Conservation (phyloP, 208 protist genomes). For the Trypanosoma grayi region DNA sequence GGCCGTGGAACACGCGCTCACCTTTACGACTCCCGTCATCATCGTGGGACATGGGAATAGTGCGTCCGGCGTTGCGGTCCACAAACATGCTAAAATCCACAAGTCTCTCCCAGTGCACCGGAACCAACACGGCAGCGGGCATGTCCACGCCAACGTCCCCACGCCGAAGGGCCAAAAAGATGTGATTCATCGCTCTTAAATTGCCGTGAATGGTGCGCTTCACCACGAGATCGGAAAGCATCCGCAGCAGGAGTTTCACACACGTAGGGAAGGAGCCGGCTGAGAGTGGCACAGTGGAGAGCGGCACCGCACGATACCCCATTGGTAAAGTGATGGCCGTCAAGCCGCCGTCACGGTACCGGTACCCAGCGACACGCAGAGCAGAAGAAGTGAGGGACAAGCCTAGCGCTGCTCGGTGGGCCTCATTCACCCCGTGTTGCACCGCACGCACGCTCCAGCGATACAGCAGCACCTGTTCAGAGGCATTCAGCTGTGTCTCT, state of each 20-base stretch:
- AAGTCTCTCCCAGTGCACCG: constrained; percentile 79
- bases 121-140: constrained; percentile 39
- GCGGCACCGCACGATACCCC: constrained; percentile 44
- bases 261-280: constrained; percentile 45
- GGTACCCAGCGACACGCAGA: constrained; percentile 42
- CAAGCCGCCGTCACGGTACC: constrained; percentile 54
- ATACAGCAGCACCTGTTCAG: constrained; percentile 48
- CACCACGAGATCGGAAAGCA: constrained; percentile 63
- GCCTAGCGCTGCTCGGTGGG: constrained; percentile 60
- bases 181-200: constrained; percentile 43
- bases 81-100: constrained; percentile 89
- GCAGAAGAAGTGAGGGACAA: constrained; percentile 41
- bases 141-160: not conserved
- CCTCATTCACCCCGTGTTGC: constrained; percentile 40
- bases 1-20: constrained; percentile 46
- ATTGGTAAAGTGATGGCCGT: constrained; percentile 55
- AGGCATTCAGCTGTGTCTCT: not conserved
- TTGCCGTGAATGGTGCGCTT: constrained; percentile 72
- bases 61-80: constrained; percentile 80
- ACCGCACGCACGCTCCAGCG: constrained; percentile 51
- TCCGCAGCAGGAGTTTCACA: constrained; percentile 48
- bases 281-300: constrained; percentile 52
- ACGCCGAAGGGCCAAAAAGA: constrained; percentile 55
- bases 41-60: constrained; percentile 56
- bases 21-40: constrained; percentile 15